These are phyloP conservation scores for Blastobotrys proliferans DNA, from an alignment of 1,139 yeast species.

Conservation along the genomic window DNA sequence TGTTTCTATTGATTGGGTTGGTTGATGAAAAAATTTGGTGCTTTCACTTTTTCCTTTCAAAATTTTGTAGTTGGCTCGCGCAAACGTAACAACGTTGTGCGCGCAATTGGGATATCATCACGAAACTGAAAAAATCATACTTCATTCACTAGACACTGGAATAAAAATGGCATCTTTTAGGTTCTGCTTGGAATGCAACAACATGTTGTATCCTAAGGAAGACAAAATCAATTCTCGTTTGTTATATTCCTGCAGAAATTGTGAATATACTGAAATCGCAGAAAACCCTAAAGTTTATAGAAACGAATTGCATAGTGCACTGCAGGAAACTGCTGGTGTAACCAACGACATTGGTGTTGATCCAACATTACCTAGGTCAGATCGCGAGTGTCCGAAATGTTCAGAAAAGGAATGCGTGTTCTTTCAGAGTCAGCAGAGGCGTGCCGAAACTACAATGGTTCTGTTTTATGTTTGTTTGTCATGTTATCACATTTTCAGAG, in stretches of 20 bases:
- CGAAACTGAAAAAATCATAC: background rate
- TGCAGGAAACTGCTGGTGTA: conserved; percentile 93
- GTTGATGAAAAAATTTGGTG: conserved; percentile 2
- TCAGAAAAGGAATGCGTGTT: conserved; percentile 87
- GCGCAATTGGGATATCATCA: background rate
- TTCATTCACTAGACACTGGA: conserved; percentile 10
- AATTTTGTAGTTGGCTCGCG: too few species aligned
- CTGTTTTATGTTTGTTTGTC: conserved; percentile 87
- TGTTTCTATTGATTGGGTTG: too few species aligned
- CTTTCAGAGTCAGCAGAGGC: conserved; percentile 91
- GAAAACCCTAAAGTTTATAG: conserved; percentile 85
- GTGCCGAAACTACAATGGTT: conserved; percentile 90
- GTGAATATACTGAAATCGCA: conserved; percentile 90
- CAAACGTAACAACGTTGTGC: too few species aligned
- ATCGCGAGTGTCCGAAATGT: conserved; percentile 89
- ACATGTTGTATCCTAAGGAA: conserved; percentile 98
- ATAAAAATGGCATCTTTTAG: conserved; percentile 87
- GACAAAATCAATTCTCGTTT: conserved; percentile 68
- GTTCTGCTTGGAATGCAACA: conserved; percentile 92
- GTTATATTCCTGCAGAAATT: conserved; percentile 90
- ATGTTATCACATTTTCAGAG: conserved; percentile 65
- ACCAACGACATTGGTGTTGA: conserved; percentile 95
- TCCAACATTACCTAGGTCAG: conserved; percentile 90
- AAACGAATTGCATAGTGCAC: conserved; percentile 85
- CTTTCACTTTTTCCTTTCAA: background rate